Percentiles rank a stretch among this genome's conserved stretches.
Evolutionary conservation across 2,329 filamentous ascomycete species (phyloP).

Genomic region (Elsinoe fawcettii): DNA sequence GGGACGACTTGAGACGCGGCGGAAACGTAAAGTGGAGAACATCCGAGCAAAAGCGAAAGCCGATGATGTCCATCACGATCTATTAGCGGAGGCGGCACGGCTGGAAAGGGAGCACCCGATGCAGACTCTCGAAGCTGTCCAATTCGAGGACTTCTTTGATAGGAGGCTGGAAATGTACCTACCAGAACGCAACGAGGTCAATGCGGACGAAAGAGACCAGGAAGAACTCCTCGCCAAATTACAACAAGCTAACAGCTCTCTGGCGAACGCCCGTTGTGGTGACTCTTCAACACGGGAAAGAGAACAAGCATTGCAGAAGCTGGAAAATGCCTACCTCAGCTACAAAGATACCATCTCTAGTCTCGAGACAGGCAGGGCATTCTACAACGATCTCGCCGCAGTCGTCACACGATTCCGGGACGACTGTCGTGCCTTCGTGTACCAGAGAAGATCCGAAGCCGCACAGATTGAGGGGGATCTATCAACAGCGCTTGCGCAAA

Average conservation of each 20-base stretch:
- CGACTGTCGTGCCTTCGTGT: conserved; percentile 68
- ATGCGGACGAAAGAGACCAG: conserved; percentile 72
- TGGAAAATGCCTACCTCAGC: conserved; percentile 88
- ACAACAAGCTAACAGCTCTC: conserved; percentile 67
- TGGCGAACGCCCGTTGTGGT: conserved; percentile 62
- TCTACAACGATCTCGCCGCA: conserved; percentile 91
- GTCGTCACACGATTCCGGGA: conserved; percentile 82
- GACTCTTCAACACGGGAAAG: conserved; percentile 64
- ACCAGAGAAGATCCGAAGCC: conserved; percentile 73
- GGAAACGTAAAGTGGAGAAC: conserved; percentile 70
- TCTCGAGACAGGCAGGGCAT: conserved; percentile 82
- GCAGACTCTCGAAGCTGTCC: conserved; percentile 74
- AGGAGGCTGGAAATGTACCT: conserved; percentile 75
- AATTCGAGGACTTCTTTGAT: conserved; percentile 90
- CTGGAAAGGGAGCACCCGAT: conserved; percentile 80
- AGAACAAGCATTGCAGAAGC: conserved; percentile 74
- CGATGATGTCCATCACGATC: conserved; percentile 79
- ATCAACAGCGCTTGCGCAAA: conserved; percentile 51
- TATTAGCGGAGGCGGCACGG: conserved; percentile 73
- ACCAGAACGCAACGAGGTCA: conserved; percentile 60
- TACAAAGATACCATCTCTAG: conserved; percentile 95
- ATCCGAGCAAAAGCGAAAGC: conserved; percentile 70
- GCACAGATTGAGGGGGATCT: conserved; percentile 64
- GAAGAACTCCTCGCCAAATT: conserved; percentile 61
- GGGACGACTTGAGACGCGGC: conserved; percentile 69